Conservation (phyloP, 352 stramenopile genomes). For the Phytophthora capsici region DNA sequence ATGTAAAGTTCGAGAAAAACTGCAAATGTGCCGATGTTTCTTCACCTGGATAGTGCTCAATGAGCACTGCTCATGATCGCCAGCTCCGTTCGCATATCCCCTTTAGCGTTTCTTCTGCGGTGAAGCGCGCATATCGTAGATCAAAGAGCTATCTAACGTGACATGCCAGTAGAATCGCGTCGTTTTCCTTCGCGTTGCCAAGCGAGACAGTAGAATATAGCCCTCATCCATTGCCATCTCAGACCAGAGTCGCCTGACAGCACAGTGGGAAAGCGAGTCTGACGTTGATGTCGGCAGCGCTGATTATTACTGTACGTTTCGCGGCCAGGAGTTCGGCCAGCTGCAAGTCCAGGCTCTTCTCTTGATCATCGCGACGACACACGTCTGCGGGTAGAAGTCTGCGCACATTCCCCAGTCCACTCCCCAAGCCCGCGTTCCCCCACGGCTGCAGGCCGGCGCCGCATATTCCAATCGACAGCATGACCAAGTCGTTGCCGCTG, state of each 20-base stretch:
- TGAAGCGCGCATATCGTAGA: conserved; percentile 1
- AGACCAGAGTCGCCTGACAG: neutral
- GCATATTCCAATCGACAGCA: conserved; percentile 34
- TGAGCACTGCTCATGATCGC: conserved; percentile 9
- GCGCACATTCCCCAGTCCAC: conserved; percentile 20
- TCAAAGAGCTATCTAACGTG: neutral
- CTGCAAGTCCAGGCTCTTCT: conserved; percentile 33
- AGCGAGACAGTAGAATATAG: neutral
- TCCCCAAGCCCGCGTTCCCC: conserved; percentile 33
- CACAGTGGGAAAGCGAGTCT: conserved; percentile 13
- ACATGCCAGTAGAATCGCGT: conserved; percentile 8
- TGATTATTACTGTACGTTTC: conserved; percentile 1
- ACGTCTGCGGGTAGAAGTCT: conserved; percentile 32
- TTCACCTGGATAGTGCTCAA: conserved; percentile 12
- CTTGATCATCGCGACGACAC: conserved; percentile 31
- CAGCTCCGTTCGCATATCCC: conserved; percentile 13
- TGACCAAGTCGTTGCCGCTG: conserved; percentile 55
- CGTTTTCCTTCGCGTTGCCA: neutral
- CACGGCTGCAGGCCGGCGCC: conserved; percentile 6
- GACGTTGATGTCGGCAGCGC: neutral
- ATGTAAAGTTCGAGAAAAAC: conserved; percentile 7
- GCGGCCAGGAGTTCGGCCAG: conserved; percentile 22
- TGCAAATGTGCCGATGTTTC: conserved; percentile 2
- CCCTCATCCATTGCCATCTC: neutral
- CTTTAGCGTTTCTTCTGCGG: conserved; percentile 6